These are phyloP conservation scores for Sclerotinia glacialis DNA, from an alignment of 2,329 filamentous ascomycete genomes.

Conservation along the genomic window DNA sequence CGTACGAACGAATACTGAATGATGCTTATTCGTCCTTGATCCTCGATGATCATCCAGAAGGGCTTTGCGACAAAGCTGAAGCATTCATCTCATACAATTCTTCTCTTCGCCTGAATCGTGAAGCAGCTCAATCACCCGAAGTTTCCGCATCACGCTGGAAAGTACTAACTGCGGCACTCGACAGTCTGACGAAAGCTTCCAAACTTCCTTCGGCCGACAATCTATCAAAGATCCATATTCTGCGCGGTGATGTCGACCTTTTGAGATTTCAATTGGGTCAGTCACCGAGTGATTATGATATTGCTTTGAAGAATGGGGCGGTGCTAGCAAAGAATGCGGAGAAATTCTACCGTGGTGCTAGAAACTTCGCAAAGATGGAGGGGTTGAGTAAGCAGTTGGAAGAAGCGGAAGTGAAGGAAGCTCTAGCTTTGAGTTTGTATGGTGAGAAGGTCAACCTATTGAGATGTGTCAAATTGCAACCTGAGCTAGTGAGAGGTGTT, in stretches of 20 bases:
- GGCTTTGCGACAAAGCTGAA: conserved; percentile 54
- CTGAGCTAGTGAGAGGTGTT: conserved; percentile 11
- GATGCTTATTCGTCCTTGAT: conserved; percentile 23
- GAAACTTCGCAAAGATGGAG: conserved; percentile 38
- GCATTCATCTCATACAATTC: conserved; percentile 53
- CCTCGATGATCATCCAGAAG: conserved; percentile 39
- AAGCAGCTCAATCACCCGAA: conserved; percentile 39
- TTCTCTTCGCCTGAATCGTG: conserved; percentile 24
- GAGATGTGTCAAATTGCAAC: conserved; percentile 18
- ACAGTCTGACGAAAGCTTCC: conserved; percentile 49
- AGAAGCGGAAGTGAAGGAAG: conserved; percentile 48
- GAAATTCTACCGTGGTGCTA: conserved; percentile 55
- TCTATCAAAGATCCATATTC: conserved; percentile 51
- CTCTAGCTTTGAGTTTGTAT: conserved; percentile 47
- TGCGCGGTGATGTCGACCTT: conserved; percentile 55
- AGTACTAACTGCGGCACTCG: conserved; percentile 50
- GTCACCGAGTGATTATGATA: conserved; percentile 43
- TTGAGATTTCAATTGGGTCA: conserved; percentile 51
- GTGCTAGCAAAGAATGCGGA: conserved; percentile 55
- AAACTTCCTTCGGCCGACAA: conserved; percentile 51
- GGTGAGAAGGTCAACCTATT: conserved; percentile 40
- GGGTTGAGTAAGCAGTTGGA: conserved; percentile 45
- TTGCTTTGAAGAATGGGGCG: conserved; percentile 45
- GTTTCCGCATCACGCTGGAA: conserved; percentile 48
- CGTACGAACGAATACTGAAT: conserved; percentile 48